Evolutionary conservation across 805 yeast species (phyloP), one percentile per base, ranked within the genome.

Genomic region (Barnettozyma vustinii): DNA sequence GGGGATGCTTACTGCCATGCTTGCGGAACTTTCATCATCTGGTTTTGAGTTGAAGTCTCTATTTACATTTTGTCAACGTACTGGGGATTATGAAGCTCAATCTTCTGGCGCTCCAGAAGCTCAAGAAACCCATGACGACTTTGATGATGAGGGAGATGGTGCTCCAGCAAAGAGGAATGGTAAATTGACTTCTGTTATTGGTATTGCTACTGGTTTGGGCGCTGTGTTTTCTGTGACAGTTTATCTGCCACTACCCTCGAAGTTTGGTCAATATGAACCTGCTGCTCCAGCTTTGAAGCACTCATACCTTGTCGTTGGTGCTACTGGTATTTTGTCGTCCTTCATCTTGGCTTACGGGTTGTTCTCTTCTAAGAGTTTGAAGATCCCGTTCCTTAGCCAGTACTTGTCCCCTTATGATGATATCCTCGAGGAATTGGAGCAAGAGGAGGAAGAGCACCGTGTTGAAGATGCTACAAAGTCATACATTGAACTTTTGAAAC

Each of bases 201-300:
- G 91, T 2, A 62, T 80, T 15, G 67, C 75, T 44, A 72, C 85
- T 16, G 89, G 89, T 0, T 59, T 79, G 16, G 90, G 90, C 44
- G 90, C 89, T 1, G 73, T 84, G 1, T 75, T 81, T 51, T 73
- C 87, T 0, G 87, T 82, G 1, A 59, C 76, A 1, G 63, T 73
- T 37, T 73, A 80, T 39, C 62, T 84, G 19, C 76, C 87, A 13
- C 63, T 84, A 19, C 88, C 89, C 0, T 72, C 77, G 1, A 68
- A 63, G 50, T 67, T 79, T 49, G 76, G 75, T 12, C 58, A 65
- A 18, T 53, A 57, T 10, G 68, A 65, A 44, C 57, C 64, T 32
- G 74, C 80, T 16, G 74, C 75, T 8, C 62, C 57, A 6, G 75
- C 81, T 1, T 60, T 83, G 47, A 70, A 71, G 52, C 55, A 61